These are phyloP conservation scores for Saccharomycopsis javanensis DNA, from an alignment of 805 yeast genomes.

Conservation along the genomic window DNA sequence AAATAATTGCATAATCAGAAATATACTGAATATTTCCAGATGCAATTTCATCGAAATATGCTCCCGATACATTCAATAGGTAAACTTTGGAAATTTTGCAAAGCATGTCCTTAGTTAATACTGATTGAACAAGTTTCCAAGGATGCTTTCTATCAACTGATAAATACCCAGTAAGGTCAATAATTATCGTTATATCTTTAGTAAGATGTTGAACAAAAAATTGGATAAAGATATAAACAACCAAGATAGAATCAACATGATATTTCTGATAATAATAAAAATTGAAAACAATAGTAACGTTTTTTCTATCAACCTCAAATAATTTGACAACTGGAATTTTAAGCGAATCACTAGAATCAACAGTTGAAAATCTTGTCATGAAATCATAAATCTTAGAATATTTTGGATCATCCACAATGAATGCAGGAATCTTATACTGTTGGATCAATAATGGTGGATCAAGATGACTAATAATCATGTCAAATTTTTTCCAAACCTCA, in stretches of 20 bases:
- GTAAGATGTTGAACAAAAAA: constrained; percentile 67
- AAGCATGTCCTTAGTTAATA: constrained; percentile 4
- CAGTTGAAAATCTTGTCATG: constrained; percentile 50
- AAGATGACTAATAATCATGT: constrained; percentile 31
- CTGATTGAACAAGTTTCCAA: not conserved
- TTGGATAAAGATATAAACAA: constrained; percentile 43
- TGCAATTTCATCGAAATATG: not conserved
- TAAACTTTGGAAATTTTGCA: not conserved
- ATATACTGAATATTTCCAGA: not conserved
- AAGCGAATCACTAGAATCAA: constrained; percentile 37
- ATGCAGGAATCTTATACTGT: constrained; percentile 46
- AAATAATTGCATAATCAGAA: not conserved
- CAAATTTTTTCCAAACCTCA: not conserved
- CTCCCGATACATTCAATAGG: not conserved
- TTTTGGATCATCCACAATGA: constrained; percentile 39
- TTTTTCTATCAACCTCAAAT: constrained; percentile 59
- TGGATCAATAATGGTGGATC: constrained; percentile 55
- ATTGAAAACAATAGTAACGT: constrained; percentile 52
- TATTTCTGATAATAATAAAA: constrained; percentile 29
- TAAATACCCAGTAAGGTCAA: constrained; percentile 59
- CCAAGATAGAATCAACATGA: constrained; percentile 5
- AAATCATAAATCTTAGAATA: constrained; percentile 55
- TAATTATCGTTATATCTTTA: constrained; percentile 45
- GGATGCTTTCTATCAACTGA: constrained; percentile 8
- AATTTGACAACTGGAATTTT: constrained; percentile 47